Evolutionary conservation across 768 basidiomycete genomes (phyloP).

Genomic region (Leccinum broughii): DNA sequence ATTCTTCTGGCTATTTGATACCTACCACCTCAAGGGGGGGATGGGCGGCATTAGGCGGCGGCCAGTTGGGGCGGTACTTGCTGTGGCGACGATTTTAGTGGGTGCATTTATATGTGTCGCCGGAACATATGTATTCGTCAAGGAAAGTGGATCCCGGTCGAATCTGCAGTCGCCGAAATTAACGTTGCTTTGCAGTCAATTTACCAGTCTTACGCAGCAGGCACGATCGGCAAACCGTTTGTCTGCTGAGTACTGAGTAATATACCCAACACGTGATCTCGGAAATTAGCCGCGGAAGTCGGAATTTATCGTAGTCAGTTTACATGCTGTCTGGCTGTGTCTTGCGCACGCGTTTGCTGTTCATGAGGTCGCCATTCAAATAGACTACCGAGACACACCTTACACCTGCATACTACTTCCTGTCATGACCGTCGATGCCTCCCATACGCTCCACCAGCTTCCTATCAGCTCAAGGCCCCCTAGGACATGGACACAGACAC

Average conservation of each 20-base stretch:
- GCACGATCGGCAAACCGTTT: constrained; percentile 47
- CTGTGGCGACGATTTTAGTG: constrained; percentile 36
- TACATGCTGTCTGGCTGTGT: constrained; percentile 11
- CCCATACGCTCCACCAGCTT: constrained; percentile 38
- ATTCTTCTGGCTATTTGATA: constrained; percentile 55
- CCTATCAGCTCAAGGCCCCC: constrained; percentile 56
- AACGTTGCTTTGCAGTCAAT: constrained; percentile 40
- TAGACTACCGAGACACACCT: constrained; percentile 10
- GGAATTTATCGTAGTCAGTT: constrained; percentile 18
- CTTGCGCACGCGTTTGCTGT: background rate
- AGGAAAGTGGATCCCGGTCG: constrained; percentile 33
- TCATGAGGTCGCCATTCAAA: constrained; percentile 9
- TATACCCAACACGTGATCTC: constrained; percentile 28
- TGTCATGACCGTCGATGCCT: constrained; percentile 22
- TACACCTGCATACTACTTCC: background rate
- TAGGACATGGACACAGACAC: constrained; percentile 50
- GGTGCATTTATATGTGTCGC: constrained; percentile 49
- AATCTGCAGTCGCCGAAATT: constrained; percentile 1
- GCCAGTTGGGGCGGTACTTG: constrained; percentile 37
- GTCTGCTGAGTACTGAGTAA: constrained; percentile 16
- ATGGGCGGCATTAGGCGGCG: constrained; percentile 33
- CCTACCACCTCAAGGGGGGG: constrained; percentile 43
- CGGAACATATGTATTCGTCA: constrained; percentile 49
- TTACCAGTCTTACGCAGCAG: constrained; percentile 39
- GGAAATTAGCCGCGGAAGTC: constrained; percentile 1